Percentiles rank a stretch among this genome's conserved stretches.
Evolutionary conservation across 805 yeast species (phyloP).

Genomic region (Candida caryicola): DNA sequence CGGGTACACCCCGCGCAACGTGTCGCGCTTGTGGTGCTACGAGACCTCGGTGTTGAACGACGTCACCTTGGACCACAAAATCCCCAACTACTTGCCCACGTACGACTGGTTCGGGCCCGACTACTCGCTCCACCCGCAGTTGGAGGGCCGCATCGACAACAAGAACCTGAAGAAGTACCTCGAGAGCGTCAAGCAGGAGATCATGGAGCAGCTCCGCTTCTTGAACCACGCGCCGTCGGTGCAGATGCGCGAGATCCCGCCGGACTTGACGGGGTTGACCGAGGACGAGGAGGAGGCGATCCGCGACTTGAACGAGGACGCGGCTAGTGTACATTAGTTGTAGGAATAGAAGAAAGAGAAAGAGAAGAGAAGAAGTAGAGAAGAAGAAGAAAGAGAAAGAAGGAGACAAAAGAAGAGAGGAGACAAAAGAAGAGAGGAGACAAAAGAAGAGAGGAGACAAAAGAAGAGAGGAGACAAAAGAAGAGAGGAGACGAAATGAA

Average conservation of each 20-base stretch:
- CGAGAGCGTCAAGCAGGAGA: slow-evolving; percentile 71
- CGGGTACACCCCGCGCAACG: slow-evolving; percentile 95
- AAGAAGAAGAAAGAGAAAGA: too few relatives aligned
- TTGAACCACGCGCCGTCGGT: slow-evolving; percentile 93
- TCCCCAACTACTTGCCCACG: slow-evolving; percentile 72
- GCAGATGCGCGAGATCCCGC: slow-evolving; percentile 87
- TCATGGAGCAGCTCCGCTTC: slow-evolving; percentile 76
- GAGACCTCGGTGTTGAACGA: slow-evolving; percentile 83
- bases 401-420: too few relatives aligned
- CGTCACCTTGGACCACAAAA: slow-evolving; percentile 42
- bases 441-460: too few relatives aligned
- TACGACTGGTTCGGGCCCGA: slow-evolving; percentile 88
- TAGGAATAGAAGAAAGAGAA: neutral
- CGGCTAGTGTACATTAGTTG: neutral
- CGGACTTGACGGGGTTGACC: slow-evolving; percentile 47
- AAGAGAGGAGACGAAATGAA: too few relatives aligned
- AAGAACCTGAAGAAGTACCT: slow-evolving; percentile 79
- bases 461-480: too few relatives aligned
- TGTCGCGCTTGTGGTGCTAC: slow-evolving; percentile 91
- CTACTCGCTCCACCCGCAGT: slow-evolving; percentile 76
- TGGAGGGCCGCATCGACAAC: slow-evolving; percentile 63
- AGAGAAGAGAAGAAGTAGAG: neutral
- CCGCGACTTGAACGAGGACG: slow-evolving; percentile 36
- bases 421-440: too few relatives aligned
- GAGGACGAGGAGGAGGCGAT: slow-evolving; percentile 42